Evolutionary conservation across 2,329 filamentous ascomycete genomes (phyloP), one percentile per base, ranked within the genome.

Genomic region (Microsporum ferrugineum): DNA sequence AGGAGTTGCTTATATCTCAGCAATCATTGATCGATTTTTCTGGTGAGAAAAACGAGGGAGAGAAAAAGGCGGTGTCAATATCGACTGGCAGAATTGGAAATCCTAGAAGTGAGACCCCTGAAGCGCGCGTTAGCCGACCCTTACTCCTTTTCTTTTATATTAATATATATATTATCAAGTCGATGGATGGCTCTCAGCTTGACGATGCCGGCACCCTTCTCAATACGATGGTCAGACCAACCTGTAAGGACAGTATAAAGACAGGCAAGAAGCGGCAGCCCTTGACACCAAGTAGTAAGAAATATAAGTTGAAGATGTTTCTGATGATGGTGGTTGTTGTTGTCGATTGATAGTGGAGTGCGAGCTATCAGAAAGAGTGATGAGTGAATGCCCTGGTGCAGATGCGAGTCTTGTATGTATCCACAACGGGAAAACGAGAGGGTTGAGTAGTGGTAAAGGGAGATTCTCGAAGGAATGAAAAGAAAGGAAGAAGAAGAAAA

Each of bases 21-120:
- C 61, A 65, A 65, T 55, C 63, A 65, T 64, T 58, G 63, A 65
- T 63, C 59, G 33, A 34, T 31, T 14, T 8, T 23, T 12, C 17
- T 6, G 41, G n/a, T 51, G 17, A 34, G 38, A 51, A 23, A 51
- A 10, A 49, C 17, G 43, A 51, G 14, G 10, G 43, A 55, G 55
- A 33, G 38, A 14, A 10, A 53, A 63, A 41, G 39, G 23, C 27
- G 23, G 55, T 41, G 39, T 38, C 57, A 60, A 61, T 59, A n/a
- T 8, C 27, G 29, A 34, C 27, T n/a, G 27, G 49, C 36, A 45
- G 23, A 51, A 36, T 34, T n/a, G 23, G 36, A 43, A 41, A 39
- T 47, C 23, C 14, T 39, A 17, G 10, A 56, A 17, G 10, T 57
- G 55, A 31, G 55, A 57, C 36, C 36, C 36, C 39, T 57, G 39